phyloP scores from a whole-genome alignment of 1,284 basidiomycete genomes.

The Leccinum holopus region DNA sequence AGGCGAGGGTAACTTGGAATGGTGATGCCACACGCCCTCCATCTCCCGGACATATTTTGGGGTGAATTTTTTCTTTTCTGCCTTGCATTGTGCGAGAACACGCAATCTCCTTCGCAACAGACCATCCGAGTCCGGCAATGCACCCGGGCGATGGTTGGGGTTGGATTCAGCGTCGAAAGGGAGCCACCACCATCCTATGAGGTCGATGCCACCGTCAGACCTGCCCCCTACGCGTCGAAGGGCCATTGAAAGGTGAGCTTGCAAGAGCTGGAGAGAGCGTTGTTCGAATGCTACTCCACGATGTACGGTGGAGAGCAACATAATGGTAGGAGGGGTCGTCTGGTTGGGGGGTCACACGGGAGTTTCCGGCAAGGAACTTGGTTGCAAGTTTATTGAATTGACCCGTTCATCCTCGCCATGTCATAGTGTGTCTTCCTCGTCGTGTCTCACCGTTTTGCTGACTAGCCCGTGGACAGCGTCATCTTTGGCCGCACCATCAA shows the following conservation, averaged over 20 bases:
- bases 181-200: conserved; percentile 93
- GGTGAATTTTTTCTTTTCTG: conserved; percentile 74
- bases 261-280: conserved; percentile 62
- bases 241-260: conserved; percentile 73
- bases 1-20: conserved; percentile 12
- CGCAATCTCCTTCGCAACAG: conserved; percentile 51
- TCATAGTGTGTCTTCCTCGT: conserved; percentile 39
- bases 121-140: conserved; percentile 22
- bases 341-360: conserved; percentile 22
- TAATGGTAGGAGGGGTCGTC: conserved; percentile 10
- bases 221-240: conserved; percentile 76
- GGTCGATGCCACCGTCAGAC: conserved; percentile 83
- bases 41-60: conserved; percentile 84
- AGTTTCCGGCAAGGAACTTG: conserved; percentile 16
- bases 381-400: neutral
- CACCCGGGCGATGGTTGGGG: neutral
- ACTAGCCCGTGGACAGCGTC: conserved; percentile 42
- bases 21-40: conserved; percentile 70
- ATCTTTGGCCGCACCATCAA: conserved; percentile 74
- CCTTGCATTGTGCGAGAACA: conserved; percentile 90
- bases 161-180: conserved; percentile 38
- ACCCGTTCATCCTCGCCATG: conserved; percentile 34
- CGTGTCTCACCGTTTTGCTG: conserved; percentile 8
- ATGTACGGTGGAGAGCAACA: conserved; percentile 43
- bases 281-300: conserved; percentile 77